These are phyloP conservation scores for Aciculoconidium aculeatum DNA, from an alignment of 805 yeast genomes.

Conservation along the genomic window DNA sequence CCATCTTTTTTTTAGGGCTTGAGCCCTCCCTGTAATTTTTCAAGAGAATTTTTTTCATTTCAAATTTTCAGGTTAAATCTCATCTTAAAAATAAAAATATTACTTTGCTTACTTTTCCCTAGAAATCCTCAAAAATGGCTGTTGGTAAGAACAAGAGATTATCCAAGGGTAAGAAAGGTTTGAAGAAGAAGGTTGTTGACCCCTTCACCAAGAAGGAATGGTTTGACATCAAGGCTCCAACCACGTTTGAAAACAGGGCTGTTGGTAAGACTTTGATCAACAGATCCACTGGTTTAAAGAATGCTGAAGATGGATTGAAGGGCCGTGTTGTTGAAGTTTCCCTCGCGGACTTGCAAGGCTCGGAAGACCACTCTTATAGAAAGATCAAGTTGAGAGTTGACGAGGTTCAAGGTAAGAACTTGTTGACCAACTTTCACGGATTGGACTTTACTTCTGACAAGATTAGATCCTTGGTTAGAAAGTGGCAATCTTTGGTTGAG, in stretches of 20 bases:
- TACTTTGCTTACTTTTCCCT: too few relatives aligned
- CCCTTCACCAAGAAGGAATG: constrained; percentile 99
- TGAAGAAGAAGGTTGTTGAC: constrained; percentile 99
- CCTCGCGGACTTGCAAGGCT: constrained; percentile 95
- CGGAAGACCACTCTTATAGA: constrained; percentile 98
- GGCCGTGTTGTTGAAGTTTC: constrained; percentile 96
- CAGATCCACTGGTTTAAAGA: constrained; percentile 97
- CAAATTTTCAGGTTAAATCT: too few relatives aligned
- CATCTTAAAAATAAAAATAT: too few relatives aligned
- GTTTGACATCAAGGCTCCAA: constrained; percentile 98
- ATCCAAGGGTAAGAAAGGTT: constrained; percentile 89
- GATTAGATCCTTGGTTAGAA: constrained; percentile 94
- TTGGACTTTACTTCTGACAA: constrained; percentile 96
- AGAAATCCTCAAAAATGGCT: constrained; percentile 50
- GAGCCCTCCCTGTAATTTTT: too few relatives aligned
- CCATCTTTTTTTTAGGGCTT: too few relatives aligned
- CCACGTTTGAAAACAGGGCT: constrained; percentile 96
- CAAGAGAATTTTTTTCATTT: too few relatives aligned
- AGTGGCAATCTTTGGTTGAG: constrained; percentile 98
- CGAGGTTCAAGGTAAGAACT: constrained; percentile 97
- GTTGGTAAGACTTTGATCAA: constrained; percentile 98
- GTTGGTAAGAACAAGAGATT: constrained; percentile 87
- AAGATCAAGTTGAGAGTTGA: constrained; percentile 95
- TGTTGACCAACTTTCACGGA: constrained; percentile 99
- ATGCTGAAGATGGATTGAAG: constrained; percentile 96